phyloP scores from a whole-genome alignment of 1,284 basidiomycete species.

The Apiotrichum siamense region DNA sequence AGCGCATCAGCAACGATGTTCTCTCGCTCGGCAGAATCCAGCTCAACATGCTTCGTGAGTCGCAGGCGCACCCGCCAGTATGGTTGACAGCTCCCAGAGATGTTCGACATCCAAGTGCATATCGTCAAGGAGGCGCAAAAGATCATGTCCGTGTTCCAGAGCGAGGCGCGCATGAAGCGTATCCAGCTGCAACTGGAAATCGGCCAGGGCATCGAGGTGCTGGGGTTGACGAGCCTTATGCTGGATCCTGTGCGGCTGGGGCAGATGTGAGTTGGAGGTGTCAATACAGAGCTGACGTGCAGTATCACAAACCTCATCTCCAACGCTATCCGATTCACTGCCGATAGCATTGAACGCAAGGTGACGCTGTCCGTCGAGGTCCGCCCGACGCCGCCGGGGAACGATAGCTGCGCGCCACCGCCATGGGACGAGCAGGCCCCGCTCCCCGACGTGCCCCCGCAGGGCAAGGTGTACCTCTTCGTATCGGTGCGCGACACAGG shows the following conservation, averaged over 20 bases:
- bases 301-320: conserved; percentile 27
- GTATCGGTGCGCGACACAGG: conserved; percentile 24
- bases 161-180: conserved; percentile 40
- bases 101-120: conserved; percentile 26
- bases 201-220: conserved; percentile 1
- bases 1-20: conserved; percentile 45
- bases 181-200: conserved; percentile 15
- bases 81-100: conserved; percentile 1
- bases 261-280: conserved; percentile 12
- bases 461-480: conserved; percentile 16
- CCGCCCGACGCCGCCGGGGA: conserved; percentile 13
- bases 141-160: conserved; percentile 34
- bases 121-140: conserved; percentile 28
- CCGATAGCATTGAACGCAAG: conserved; percentile 4
- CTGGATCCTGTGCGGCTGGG: conserved; percentile 27
- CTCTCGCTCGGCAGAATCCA: conserved; percentile 44
- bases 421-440: conserved; percentile 3
- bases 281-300: background rate
- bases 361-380: conserved; percentile 19
- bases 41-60: conserved; percentile 18
- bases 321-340: conserved; percentile 27
- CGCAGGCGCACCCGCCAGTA: background rate
- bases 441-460: background rate
- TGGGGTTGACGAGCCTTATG: conserved; percentile 12
- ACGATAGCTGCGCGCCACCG: conserved; percentile 7